These are phyloP conservation scores for Phoma sp. DNA, from an alignment of 2,329 filamentous ascomycete genomes.

Conservation along the genomic window DNA sequence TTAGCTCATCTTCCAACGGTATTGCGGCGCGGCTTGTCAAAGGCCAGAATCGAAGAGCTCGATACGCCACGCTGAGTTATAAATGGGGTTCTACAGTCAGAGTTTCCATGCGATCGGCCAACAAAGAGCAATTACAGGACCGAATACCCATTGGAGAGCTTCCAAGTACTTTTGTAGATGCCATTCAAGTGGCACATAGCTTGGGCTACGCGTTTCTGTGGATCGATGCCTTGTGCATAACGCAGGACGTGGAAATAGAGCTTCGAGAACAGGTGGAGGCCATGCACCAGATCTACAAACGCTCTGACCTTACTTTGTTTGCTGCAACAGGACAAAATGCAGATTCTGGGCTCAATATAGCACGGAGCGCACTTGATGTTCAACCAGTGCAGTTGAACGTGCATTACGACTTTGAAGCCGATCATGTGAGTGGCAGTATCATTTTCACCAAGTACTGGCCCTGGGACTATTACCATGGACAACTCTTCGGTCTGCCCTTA, in stretches of 20 bases:
- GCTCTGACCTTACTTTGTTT: not conserved
- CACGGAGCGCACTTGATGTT: too few relatives aligned
- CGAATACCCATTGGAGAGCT: not conserved
- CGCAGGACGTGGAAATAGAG: not conserved
- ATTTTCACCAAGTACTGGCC: too few relatives aligned
- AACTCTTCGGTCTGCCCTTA: too few relatives aligned
- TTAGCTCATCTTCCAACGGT: not conserved
- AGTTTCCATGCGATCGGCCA: not conserved
- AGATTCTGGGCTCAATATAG: too few relatives aligned
- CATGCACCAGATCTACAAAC: not conserved
- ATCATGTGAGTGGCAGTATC: too few relatives aligned
- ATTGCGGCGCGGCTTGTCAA: too few relatives aligned
- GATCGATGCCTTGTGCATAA: not conserved
- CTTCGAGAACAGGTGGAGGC: not conserved
- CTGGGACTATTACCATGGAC: too few relatives aligned
- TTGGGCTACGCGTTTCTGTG: not conserved
- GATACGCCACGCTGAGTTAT: not conserved
- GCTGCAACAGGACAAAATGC: not conserved
- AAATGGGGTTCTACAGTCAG: not conserved
- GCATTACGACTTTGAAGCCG: too few relatives aligned
- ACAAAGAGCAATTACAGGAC: not conserved
- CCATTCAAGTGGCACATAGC: not conserved
- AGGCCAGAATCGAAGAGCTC: too few relatives aligned
- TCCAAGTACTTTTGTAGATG: not conserved
- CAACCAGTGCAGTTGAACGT: too few relatives aligned